A percentile compares a stretch with the other conserved stretches of the same genome.
These are phyloP conservation scores for Kuraishia borneana DNA, from an alignment of 805 yeast species.

Conservation along the genomic window DNA sequence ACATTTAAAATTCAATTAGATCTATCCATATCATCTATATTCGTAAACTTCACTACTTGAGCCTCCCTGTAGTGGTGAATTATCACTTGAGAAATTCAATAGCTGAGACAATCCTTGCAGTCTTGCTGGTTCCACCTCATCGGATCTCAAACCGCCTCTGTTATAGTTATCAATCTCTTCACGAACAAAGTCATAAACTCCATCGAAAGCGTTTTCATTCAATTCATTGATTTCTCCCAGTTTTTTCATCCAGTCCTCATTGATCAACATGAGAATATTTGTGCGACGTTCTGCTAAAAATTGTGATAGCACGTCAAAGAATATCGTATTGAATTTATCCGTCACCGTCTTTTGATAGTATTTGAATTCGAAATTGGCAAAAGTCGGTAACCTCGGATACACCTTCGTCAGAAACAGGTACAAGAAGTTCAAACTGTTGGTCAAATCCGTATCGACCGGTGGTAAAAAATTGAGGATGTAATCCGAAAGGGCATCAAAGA, in stretches of 20 bases:
- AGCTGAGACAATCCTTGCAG: constrained; percentile 5
- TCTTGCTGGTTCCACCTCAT: constrained; percentile 3
- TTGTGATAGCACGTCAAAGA: constrained; percentile 12
- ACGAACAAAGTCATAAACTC: constrained; percentile 12
- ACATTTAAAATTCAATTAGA: too few relatives aligned
- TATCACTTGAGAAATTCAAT: constrained; percentile 7
- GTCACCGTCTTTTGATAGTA: constrained; percentile 25
- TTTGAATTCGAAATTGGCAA: constrained; percentile 43
- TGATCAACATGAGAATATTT: constrained; percentile 18
- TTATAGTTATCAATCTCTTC: constrained; percentile 16
- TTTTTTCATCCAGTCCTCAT: constrained; percentile 19
- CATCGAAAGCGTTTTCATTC: constrained; percentile 16
- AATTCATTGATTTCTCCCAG: constrained; percentile 17
- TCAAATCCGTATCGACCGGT: constrained; percentile 47
- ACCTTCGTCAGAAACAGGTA: constrained; percentile 45
- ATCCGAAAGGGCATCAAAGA: constrained; percentile 61
- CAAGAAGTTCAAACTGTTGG: constrained; percentile 48
- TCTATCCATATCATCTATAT: too few relatives aligned
- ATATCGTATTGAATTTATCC: constrained; percentile 20
- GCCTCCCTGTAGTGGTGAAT: constrained; percentile 7
- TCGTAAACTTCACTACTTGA: not conserved
- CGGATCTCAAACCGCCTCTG: constrained; percentile 6
- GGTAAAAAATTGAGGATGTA: constrained; percentile 65
- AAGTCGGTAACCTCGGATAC: constrained; percentile 55
- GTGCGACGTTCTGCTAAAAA: constrained; percentile 19